phyloP scores from a whole-genome alignment of 1,284 basidiomycete species.

The Mycena sp. region DNA sequence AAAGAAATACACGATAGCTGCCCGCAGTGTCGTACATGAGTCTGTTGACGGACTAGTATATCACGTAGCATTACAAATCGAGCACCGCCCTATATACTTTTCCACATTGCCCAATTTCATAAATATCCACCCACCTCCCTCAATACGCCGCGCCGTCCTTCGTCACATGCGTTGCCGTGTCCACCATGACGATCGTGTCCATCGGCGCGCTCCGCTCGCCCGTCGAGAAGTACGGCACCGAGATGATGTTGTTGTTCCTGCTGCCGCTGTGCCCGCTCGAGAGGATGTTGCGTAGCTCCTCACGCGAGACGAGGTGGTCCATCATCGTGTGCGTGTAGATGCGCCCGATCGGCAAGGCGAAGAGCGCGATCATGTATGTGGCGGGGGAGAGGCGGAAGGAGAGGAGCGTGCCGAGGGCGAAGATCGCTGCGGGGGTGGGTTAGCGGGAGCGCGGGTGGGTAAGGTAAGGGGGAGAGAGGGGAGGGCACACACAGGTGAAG shows the following conservation, averaged over 20 bases:
- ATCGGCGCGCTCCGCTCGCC: no score
- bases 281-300: constrained; percentile 10
- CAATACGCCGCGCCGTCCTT: no score
- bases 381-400: not conserved
- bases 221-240: constrained; percentile 8
- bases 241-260: not conserved
- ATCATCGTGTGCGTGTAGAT: constrained; percentile 23
- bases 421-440: not conserved
- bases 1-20: no score
- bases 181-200: no score
- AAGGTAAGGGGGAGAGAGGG: not conserved
- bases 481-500: constrained; percentile 12
- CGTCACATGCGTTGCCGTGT: no score
- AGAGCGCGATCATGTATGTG: constrained; percentile 13
- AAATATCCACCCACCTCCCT: no score
- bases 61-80: no score
- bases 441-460: not conserved
- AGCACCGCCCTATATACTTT: no score
- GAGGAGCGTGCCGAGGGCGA: constrained; percentile 14
- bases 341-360: constrained; percentile 22
- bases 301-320: constrained; percentile 15
- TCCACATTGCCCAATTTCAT: no score
- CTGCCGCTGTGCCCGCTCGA: not conserved
- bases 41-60: no score
- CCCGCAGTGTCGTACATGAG: no score